These are phyloP conservation scores for Didymosphaeria variabile DNA, from an alignment of 2,329 filamentous ascomycete genomes.

Conservation along the genomic window DNA sequence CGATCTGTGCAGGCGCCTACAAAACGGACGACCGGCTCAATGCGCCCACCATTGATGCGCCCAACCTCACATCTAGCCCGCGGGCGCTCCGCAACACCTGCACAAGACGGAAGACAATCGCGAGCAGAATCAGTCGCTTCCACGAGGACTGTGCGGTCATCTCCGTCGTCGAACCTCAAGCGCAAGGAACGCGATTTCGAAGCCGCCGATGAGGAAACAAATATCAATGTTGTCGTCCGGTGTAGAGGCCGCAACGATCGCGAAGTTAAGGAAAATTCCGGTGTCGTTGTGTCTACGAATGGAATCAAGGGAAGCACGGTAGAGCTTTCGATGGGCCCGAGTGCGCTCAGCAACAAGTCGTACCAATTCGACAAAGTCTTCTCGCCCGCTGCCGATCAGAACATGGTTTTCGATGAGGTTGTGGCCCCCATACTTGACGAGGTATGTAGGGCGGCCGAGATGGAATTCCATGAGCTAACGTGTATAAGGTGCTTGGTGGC, in stretches of 20 bases:
- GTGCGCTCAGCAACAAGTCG: conserved; percentile 91
- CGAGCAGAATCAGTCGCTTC: conserved; percentile 76
- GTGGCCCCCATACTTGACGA: conserved; percentile 93
- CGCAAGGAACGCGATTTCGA: conserved; percentile 90
- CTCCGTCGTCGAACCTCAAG: conserved; percentile 70
- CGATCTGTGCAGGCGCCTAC: conserved; percentile 59
- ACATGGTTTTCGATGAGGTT: conserved; percentile 93
- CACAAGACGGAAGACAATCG: conserved; percentile 65
- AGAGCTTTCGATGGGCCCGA: conserved; percentile 90
- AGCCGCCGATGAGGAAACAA: conserved; percentile 81
- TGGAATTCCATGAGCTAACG: conserved; percentile 18
- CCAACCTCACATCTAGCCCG: conserved; percentile 57
- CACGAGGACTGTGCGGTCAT: conserved; percentile 54
- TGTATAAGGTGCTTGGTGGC: conserved; percentile 80
- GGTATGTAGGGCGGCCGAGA: conserved; percentile 57
- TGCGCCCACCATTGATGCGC: conserved; percentile 64
- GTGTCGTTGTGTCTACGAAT: conserved; percentile 87
- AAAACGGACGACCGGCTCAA: conserved; percentile 60
- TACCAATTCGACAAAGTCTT: conserved; percentile 98
- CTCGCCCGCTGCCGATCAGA: conserved; percentile 91
- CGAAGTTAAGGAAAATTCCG: conserved; percentile 93
- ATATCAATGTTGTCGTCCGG: conserved; percentile 96
- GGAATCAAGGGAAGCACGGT: conserved; percentile 87
- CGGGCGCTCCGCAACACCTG: conserved; percentile 60
- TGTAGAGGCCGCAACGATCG: conserved; percentile 92